Evolutionary conservation across 805 yeast species (phyloP), one percentile per base, ranked within the genome.

Genomic region (Wickerhamomyces queroliae): DNA sequence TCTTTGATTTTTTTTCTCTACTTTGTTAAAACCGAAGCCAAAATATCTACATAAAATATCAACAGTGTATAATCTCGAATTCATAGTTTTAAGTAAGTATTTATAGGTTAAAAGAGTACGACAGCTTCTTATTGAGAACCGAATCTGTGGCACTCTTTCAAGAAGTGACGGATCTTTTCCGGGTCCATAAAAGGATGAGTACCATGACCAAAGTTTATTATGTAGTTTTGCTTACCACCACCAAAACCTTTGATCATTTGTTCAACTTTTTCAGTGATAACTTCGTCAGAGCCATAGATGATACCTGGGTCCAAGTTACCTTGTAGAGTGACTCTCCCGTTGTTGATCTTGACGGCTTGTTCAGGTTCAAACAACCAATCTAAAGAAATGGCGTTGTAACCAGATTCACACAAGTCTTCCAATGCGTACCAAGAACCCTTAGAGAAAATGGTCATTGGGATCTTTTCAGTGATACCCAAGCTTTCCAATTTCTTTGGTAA

Each of bases 161-260:
- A 69, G 66, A 93, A 93, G 64, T 78, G 86, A 44, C 77, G 80
- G 45, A 93, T 76, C 61, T 83, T 83, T 48, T 85, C 95, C 10
- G 98, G 96, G 47, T 87, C 83, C 95, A 93, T 89, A 65, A 86
- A 88, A 18, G 99, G 99, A 60, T 89, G 97, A 18, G 99, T 93
- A 15, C 99, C 99, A 54, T 93, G 99, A 35, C 99, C 99, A 56
- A 93, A 85, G 68, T 93, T 93, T 52, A 91, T 82, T 49, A 93
- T 91, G 66, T 93, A 93, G 55, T 83, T 75, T 56, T 85, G 78
- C 62, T 88, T 88, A 18, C 96, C 96, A 33, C 95, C 95, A n/a
- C 93, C 93, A 58, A 93, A 93, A 7, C 90, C 95, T 43, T 70
- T 60, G 44, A 93, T 83, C 99, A 93, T 93, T 47, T 72, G 72